Percentiles rank a stretch among this genome's conserved stretches.
phyloP scores from a whole-genome alignment of 2,329 filamentous ascomycete species.

The Tolypocladium tundrense region DNA sequence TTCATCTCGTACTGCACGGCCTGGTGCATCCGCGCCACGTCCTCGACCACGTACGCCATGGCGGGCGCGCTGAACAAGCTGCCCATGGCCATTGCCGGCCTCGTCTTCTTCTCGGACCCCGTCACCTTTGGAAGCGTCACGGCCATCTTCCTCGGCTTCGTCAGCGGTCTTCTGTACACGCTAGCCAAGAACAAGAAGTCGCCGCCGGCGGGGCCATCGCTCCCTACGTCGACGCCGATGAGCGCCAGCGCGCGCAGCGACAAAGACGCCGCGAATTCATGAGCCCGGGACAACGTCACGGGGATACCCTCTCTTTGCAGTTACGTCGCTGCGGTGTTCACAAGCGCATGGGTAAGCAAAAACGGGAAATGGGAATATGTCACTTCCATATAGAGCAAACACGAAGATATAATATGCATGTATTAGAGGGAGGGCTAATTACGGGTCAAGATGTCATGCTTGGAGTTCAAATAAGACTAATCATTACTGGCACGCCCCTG shows the following conservation, averaged over 20 bases:
- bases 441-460: background rate
- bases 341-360: background rate
- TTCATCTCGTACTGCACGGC: constrained; percentile 99
- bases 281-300: background rate
- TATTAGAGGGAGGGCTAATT: background rate
- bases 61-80: constrained; percentile 97
- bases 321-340: background rate
- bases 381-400: background rate
- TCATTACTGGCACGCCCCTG: background rate
- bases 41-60: constrained; percentile 98
- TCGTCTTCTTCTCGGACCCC: constrained; percentile 91
- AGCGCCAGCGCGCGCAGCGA: constrained; percentile 84
- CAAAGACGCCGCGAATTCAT: constrained; percentile 61
- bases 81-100: constrained; percentile 81
- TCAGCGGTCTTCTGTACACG: constrained; percentile 86
- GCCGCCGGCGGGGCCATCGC: constrained; percentile 59
- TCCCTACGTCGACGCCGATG: constrained; percentile 59
- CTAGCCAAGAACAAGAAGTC: constrained; percentile 31
- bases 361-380: background rate
- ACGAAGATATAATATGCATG: background rate
- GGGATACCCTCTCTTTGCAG: background rate
- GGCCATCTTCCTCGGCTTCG: constrained; percentile 82
- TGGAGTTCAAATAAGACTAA: background rate
- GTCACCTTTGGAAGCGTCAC: constrained; percentile 87
- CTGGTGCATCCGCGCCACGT: constrained; percentile 96